Evolutionary conservation across 805 yeast genomes (phyloP).

Genomic region (Metschnikowia aberdeeniae): DNA sequence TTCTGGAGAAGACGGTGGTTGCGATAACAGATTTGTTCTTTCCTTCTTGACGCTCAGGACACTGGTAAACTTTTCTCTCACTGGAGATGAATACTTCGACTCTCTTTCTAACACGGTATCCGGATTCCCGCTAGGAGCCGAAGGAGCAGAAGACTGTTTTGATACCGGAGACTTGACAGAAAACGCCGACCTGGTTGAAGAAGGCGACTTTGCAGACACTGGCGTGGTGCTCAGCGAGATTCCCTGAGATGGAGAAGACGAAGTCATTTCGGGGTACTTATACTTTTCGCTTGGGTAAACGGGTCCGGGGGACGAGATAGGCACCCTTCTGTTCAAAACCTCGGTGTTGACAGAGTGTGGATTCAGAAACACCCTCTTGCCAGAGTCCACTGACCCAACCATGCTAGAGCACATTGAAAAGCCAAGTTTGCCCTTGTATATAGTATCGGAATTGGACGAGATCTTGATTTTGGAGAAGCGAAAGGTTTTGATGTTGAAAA

Average conservation of each 20-base stretch:
- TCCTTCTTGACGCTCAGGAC: not conserved
- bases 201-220: slow-evolving; percentile 1
- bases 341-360: not conserved
- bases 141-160: not conserved
- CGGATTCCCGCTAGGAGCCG: not conserved
- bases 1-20: not conserved
- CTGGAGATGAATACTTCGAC: not conserved
- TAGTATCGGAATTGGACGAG: slow-evolving; percentile 15
- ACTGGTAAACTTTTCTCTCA: not conserved
- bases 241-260: not conserved
- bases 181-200: not conserved
- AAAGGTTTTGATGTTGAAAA: slow-evolving; percentile 51
- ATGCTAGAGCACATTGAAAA: slow-evolving; percentile 20
- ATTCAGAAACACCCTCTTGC: not conserved
- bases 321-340: not conserved
- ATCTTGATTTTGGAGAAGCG: slow-evolving; percentile 45
- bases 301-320: slow-evolving; percentile 1
- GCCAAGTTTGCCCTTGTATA: slow-evolving; percentile 31
- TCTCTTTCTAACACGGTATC: not conserved
- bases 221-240: slow-evolving; percentile 1
- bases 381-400: not conserved
- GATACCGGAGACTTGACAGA: not conserved
- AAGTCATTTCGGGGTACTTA: not conserved
- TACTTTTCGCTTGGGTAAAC: not conserved
- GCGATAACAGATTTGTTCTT: not conserved